phyloP scores from a whole-genome alignment of 1,284 basidiomycete species.

The Lignosus rhinocerotis region DNA sequence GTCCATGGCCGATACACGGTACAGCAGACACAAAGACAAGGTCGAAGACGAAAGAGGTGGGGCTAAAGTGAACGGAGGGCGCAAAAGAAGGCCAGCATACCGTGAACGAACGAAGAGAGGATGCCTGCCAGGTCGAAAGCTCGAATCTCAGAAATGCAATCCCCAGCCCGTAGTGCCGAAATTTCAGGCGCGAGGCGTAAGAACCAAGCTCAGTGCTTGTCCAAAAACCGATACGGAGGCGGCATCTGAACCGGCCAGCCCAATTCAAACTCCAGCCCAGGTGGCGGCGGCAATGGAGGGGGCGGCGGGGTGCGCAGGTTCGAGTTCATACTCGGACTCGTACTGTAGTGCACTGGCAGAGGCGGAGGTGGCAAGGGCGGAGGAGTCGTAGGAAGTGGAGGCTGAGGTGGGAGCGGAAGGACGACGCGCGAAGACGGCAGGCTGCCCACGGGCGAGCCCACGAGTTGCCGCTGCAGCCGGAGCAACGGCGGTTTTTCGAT shows the following conservation, averaged over 20 bases:
- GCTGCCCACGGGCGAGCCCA: slow-evolving; percentile 12
- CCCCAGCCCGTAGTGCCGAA: neutral
- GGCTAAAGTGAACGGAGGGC: too few species aligned
- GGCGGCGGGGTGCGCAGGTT: neutral
- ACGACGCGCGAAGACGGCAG: slow-evolving; percentile 6
- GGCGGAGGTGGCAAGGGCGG: neutral
- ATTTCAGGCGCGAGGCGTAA: neutral
- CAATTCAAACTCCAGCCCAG: neutral
- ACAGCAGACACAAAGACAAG: too few species aligned
- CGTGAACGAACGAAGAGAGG: too few species aligned
- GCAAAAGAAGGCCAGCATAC: too few species aligned
- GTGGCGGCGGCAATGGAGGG: neutral
- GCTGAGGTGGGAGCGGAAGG: too few species aligned
- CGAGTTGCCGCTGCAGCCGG: neutral
- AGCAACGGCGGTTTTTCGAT: slow-evolving; percentile 6
- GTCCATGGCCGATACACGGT: too few species aligned
- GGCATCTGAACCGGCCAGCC: slow-evolving; percentile 4
- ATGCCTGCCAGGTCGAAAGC: neutral
- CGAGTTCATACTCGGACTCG: neutral
- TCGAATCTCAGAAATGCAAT: neutral
- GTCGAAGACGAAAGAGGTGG: too few species aligned
- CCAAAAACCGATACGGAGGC: slow-evolving; percentile 17
- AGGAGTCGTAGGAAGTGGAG: neutral
- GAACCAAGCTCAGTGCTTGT: slow-evolving; percentile 7
- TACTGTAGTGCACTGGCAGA: neutral